Evolutionary conservation across 495 filamentous ascomycete genomes (phyloP).

Genomic region (Penicillium samsonianum): DNA sequence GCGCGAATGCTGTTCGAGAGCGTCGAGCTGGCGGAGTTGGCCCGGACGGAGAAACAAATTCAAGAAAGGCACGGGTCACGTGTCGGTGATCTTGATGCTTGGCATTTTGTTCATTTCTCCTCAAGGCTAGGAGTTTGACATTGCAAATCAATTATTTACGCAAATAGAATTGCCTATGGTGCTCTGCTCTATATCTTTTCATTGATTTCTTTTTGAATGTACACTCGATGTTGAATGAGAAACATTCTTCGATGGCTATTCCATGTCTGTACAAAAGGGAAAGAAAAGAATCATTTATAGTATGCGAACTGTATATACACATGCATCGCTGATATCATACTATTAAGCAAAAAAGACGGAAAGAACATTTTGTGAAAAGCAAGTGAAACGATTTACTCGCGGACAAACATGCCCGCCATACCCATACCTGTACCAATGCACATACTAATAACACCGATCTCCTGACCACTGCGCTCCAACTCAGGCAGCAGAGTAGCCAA

Average conservation of each 20-base stretch:
- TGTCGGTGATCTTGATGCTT: constrained; percentile 17
- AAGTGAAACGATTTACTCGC: constrained; percentile 56
- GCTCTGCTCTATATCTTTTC: neutral
- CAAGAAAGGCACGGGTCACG: constrained; percentile 25
- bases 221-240: neutral
- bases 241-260: neutral
- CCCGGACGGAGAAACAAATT: constrained; percentile 32
- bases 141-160: neutral
- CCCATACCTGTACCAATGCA: constrained; percentile 94
- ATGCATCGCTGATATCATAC: constrained; percentile 35
- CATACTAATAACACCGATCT: constrained; percentile 79
- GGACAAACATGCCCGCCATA: constrained; percentile 82
- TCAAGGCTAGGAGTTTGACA: neutral
- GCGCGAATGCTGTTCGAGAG: constrained; percentile 13
- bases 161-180: neutral
- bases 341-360: constrained; percentile 17
- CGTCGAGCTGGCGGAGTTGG: constrained; percentile 21
- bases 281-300: constrained; percentile 19
- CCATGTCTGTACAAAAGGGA: neutral
- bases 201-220: neutral
- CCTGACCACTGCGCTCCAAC: constrained; percentile 60
- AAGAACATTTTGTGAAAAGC: constrained; percentile 6
- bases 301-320: constrained; percentile 30
- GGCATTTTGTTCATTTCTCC: constrained; percentile 10
- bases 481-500: constrained; percentile 73